phyloP scores from a whole-genome alignment of 129 eudicot genomes.

The Centrapalus pauciflorus region DNA sequence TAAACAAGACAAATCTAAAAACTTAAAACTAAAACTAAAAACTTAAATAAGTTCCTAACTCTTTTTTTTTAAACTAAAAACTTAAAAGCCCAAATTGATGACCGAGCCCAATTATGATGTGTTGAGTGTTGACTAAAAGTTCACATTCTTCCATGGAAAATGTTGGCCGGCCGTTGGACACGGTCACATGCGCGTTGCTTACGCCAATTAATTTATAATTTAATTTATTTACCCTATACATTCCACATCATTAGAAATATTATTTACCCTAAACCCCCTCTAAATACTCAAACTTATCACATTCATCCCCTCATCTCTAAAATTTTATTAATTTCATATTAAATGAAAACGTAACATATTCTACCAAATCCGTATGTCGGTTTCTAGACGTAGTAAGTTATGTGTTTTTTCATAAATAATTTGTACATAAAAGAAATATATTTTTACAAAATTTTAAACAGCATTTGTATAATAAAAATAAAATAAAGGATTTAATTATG shows the following conservation, averaged over 20 bases:
- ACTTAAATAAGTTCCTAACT: no score
- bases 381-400: neutral
- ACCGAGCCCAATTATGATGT: conserved; percentile 30
- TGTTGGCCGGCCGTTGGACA: conserved; percentile 46
- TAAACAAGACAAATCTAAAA: no score
- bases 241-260: neutral
- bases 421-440: no score
- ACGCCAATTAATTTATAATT: conserved; percentile 1
- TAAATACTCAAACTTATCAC: neutral
- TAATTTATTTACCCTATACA: no score
- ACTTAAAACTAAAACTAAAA: no score
- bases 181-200: conserved; percentile 35
- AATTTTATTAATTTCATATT: neutral
- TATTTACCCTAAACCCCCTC: conserved; percentile 1
- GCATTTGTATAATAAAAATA: neutral
- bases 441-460: neutral
- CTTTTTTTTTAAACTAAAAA: neutral
- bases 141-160: conserved; percentile 2
- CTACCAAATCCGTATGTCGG: neutral
- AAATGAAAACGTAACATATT: neutral
- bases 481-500: no score
- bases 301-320: neutral
- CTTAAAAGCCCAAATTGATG: conserved; percentile 19
- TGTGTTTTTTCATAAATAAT: neutral
- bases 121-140: conserved; percentile 13